Conservation (phyloP, 768 basidiomycete genomes). For the Amanita phalloides region DNA sequence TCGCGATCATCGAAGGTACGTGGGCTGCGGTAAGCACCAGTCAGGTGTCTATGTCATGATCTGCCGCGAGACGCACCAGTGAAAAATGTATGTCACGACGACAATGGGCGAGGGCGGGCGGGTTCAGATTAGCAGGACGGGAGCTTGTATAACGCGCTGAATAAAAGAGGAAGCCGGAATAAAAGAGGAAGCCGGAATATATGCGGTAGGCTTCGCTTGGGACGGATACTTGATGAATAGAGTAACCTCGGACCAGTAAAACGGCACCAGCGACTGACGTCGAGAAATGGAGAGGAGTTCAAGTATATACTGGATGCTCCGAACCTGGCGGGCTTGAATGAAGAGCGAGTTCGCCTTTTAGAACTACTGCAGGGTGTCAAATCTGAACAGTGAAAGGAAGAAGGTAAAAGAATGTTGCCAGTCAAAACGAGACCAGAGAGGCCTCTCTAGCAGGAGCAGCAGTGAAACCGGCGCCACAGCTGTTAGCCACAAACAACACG, state of each 20-base stretch:
- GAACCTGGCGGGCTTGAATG: background rate
- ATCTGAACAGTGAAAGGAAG: background rate
- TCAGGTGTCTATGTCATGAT: background rate
- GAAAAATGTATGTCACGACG: background rate
- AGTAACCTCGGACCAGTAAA: background rate
- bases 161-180: background rate
- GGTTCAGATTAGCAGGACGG: background rate
- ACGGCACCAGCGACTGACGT: background rate
- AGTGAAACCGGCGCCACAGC: background rate
- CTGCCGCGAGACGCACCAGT: background rate
- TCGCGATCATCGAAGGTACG: slow-evolving; percentile 31
- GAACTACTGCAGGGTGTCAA: background rate
- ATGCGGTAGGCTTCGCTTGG: background rate
- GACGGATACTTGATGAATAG: background rate
- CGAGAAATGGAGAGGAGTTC: slow-evolving; percentile 3
- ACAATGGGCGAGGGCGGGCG: background rate
- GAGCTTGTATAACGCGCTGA: background rate
- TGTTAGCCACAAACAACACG: background rate
- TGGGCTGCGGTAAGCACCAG: background rate
- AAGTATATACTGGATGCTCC: background rate
- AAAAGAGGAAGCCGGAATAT: background rate
- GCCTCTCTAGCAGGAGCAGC: background rate
- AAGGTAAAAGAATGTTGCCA: background rate
- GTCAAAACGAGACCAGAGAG: background rate
- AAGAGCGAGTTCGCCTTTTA: background rate